Evolutionary conservation across 129 eudicot species (phyloP).

Genomic region (Calendula officinalis): DNA sequence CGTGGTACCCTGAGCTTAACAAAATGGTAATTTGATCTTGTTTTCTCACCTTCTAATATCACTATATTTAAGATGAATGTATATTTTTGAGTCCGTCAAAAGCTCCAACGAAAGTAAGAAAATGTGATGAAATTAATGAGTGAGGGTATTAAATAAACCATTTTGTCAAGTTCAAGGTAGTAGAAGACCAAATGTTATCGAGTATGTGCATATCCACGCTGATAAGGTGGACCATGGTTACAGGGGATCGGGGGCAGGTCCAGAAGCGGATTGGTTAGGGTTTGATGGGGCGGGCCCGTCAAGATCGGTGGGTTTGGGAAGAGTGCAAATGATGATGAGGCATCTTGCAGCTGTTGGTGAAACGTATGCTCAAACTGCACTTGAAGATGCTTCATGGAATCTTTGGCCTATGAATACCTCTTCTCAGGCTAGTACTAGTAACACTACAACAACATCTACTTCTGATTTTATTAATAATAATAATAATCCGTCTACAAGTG

Average conservation of each 20-base stretch:
- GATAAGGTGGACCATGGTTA: not conserved
- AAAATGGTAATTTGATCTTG: no score
- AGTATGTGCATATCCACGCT: not conserved
- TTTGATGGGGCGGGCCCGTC: constrained; percentile 90
- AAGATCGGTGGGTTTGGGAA: constrained; percentile 67
- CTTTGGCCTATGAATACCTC: constrained; percentile 66
- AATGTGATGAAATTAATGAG: no score
- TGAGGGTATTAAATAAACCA: no score
- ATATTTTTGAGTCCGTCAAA: no score
- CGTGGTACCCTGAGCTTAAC: no score
- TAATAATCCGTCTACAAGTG: constrained; percentile 45
- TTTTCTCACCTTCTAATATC: no score
- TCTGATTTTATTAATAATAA: not conserved
- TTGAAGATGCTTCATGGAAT: constrained; percentile 84
- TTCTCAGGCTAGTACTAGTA: constrained; percentile 52
- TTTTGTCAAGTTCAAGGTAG: no score
- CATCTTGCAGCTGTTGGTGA: constrained; percentile 98
- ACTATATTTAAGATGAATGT: no score
- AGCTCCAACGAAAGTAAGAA: no score
- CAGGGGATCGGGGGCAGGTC: constrained; percentile 69
- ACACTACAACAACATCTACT: constrained; percentile 32
- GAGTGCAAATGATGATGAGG: constrained; percentile 98
- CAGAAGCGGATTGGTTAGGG: constrained; percentile 75
- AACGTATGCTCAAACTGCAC: constrained; percentile 84
- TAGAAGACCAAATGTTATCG: not conserved